Evolutionary conservation across 2,329 filamentous ascomycete species (phyloP).

Genomic region (Arthrobotrys megalospora): DNA sequence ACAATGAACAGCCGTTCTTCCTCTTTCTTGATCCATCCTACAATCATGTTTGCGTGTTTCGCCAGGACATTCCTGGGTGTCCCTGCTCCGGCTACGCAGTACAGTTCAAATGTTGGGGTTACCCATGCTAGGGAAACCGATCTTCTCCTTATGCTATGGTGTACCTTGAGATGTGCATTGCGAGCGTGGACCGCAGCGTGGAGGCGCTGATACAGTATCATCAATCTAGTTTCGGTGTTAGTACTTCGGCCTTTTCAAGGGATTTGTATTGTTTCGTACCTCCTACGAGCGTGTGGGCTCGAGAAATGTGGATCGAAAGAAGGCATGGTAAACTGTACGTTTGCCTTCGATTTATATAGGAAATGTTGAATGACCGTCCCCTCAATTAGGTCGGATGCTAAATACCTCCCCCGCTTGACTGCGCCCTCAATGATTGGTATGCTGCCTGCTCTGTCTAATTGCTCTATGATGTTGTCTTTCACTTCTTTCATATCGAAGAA

Average conservation of each 20-base stretch:
- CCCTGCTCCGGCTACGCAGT: conserved; percentile 86
- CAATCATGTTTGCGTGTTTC: conserved; percentile 87
- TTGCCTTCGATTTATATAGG: conserved; percentile 91
- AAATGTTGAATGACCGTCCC: conserved; percentile 89
- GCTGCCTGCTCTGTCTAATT: conserved; percentile 82
- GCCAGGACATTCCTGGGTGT: conserved; percentile 77
- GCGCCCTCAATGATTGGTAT: conserved; percentile 82
- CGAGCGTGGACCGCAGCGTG: conserved; percentile 89
- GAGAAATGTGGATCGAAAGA: conserved; percentile 80
- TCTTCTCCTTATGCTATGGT: conserved; percentile 83
- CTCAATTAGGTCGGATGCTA: conserved; percentile 79
- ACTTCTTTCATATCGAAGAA: conserved; percentile 89
- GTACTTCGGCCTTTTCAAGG: conserved; percentile 38
- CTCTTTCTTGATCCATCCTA: conserved; percentile 91
- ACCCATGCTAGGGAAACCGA: conserved; percentile 89
- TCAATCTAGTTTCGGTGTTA: conserved; percentile 71
- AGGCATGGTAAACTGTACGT: conserved; percentile 96
- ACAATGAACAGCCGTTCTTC: conserved; percentile 97
- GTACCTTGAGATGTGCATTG: conserved; percentile 82
- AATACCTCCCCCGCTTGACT: conserved; percentile 79
- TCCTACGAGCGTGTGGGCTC: conserved; percentile 75
- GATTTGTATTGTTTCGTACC: conserved; percentile 67
- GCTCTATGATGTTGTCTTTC: conserved; percentile 76
- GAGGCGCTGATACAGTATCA: conserved; percentile 87
- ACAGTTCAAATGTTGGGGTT: conserved; percentile 92